A percentile compares a stretch with the other conserved stretches of the same genome.
phyloP scores from a whole-genome alignment of 108 stramenopile species.

The Nannochloropsis oceanica region DNA sequence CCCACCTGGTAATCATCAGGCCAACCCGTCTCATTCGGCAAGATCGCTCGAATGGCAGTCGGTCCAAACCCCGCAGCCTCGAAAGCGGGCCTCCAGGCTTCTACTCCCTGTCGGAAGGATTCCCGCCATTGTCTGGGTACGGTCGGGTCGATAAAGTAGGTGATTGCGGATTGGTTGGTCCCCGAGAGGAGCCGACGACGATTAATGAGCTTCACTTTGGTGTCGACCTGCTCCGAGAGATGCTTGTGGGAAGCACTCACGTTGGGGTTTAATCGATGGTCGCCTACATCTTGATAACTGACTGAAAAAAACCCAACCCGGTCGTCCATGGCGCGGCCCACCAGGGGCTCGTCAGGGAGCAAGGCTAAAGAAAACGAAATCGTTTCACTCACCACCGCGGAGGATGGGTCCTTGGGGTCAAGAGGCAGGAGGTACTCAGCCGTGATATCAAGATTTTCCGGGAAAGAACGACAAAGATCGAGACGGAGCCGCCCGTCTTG shows the following conservation, averaged over 20 bases:
- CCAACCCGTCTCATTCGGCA: conserved; percentile 16
- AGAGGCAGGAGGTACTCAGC: conserved; percentile 14
- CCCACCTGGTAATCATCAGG: conserved; percentile 26
- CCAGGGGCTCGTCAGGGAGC: conserved; percentile 1
- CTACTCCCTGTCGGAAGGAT: conserved; percentile 1
- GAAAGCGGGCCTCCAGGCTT: conserved; percentile 15
- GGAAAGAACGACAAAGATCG: conserved; percentile 1
- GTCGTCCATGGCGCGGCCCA: conserved; percentile 2
- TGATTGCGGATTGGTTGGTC: not conserved
- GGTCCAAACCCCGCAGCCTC: conserved; percentile 14
- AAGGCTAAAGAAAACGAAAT: conserved; percentile 5
- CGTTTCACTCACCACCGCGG: not conserved
- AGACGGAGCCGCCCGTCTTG: not conserved
- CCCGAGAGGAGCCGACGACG: not conserved
- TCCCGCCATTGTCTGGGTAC: conserved; percentile 12
- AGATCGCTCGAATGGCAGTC: conserved; percentile 16
- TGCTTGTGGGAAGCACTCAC: not conserved
- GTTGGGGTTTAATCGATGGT: not conserved
- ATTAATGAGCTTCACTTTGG: not conserved
- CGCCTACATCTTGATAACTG: conserved; percentile 1
- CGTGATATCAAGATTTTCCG: conserved; percentile 11
- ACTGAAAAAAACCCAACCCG: conserved; percentile 16
- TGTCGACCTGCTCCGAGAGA: not conserved
- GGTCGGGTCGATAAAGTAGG: conserved; percentile 28
- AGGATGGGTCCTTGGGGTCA: not conserved